A percentile compares a stretch with the other conserved stretches of the same genome.
Conservation (phyloP, 345 rosid genomes). For the Boechera retrofracta region DNA sequence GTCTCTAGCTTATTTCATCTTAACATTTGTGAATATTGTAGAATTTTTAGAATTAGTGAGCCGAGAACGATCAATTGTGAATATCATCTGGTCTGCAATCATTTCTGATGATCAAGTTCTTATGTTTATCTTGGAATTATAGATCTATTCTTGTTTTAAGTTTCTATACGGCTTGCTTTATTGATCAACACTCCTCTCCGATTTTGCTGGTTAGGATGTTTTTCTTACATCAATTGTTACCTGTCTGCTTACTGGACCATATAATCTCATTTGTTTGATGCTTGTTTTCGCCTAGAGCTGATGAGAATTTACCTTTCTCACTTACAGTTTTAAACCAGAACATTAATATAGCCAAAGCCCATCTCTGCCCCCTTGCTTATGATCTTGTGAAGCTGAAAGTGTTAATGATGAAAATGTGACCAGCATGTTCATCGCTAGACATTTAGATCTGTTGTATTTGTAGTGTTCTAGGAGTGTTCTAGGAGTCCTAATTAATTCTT, state of each 20-base stretch:
- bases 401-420: background rate
- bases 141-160: background rate
- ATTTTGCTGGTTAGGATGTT: background rate
- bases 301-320: background rate
- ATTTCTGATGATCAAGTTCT: background rate
- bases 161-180: background rate
- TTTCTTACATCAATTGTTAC: background rate
- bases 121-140: background rate
- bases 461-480: background rate
- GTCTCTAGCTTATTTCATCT: background rate
- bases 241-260: background rate
- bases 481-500: background rate
- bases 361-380: background rate
- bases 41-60: background rate
- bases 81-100: background rate
- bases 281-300: background rate
- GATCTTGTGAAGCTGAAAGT: background rate
- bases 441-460: background rate
- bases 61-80: background rate
- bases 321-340: too few species aligned
- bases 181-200: too few species aligned
- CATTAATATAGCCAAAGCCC: background rate
- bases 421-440: background rate
- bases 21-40: background rate
- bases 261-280: background rate